A percentile compares a stretch with the other conserved stretches of the same genome.
Conservation (phyloP, 176 grass and related monocot species). For the Eragrostis curvula region DNA sequence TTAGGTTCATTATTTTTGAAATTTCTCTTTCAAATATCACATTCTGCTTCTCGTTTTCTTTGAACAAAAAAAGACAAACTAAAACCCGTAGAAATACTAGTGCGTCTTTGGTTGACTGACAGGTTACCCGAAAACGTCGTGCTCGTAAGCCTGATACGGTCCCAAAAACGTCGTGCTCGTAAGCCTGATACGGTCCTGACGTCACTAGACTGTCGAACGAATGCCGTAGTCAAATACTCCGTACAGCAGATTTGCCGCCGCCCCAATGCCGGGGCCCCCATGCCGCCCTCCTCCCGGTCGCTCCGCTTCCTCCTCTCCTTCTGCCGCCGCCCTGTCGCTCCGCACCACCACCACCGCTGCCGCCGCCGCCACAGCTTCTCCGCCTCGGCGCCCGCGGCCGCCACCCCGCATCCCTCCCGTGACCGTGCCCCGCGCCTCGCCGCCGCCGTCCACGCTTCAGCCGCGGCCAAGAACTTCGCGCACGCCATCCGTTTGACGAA, state of each 20-base stretch:
- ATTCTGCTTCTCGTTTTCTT: too few species aligned
- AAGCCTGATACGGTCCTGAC: background rate
- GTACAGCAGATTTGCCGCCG: conserved; percentile 29
- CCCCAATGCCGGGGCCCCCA: conserved; percentile 21
- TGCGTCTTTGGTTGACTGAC: too few species aligned
- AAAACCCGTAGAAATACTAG: too few species aligned
- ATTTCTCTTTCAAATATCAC: too few species aligned
- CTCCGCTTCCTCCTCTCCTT: conserved; percentile 45
- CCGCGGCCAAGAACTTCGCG: conserved; percentile 46
- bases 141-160: too few species aligned
- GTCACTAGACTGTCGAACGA: background rate
- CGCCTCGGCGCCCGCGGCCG: background rate
- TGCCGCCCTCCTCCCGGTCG: conserved; percentile 27
- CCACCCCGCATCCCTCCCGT: background rate
- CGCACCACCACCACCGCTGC: background rate
- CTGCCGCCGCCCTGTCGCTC: conserved; percentile 3
- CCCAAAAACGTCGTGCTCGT: background rate
- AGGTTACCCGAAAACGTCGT: too few species aligned
- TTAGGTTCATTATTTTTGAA: too few species aligned
- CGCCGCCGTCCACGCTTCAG: conserved; percentile 34
- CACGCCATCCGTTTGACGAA: conserved; percentile 67
- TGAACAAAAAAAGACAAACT: too few species aligned
- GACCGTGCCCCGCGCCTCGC: conserved; percentile 35
- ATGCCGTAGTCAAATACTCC: background rate
- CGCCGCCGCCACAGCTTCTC: background rate